These are phyloP conservation scores for Chytridiales sp. DNA, from an alignment of 371 early-diverging fungal genomes.

Conservation along the genomic window DNA sequence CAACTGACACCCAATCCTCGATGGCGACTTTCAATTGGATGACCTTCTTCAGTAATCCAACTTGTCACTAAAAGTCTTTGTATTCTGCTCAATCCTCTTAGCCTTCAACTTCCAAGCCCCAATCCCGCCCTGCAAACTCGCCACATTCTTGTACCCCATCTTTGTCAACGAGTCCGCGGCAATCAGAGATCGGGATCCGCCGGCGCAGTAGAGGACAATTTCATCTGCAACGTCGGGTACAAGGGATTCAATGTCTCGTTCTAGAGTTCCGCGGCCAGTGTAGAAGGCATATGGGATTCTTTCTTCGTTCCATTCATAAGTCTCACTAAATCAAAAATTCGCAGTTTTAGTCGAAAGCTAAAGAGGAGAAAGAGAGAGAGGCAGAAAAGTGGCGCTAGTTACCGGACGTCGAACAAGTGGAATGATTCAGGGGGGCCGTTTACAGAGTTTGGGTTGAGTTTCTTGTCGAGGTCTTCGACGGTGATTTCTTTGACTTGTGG, in stretches of 20 bases:
- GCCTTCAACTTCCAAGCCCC: slow-evolving; percentile 26
- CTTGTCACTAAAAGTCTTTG: slow-evolving; percentile 14
- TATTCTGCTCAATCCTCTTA: neutral
- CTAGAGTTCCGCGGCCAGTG: slow-evolving; percentile 48
- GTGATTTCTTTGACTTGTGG: slow-evolving; percentile 40
- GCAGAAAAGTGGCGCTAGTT: neutral
- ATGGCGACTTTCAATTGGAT: too few relatives aligned
- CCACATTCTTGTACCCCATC: slow-evolving; percentile 58
- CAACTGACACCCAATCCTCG: too few relatives aligned
- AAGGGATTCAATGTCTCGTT: slow-evolving; percentile 48
- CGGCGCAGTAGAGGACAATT: slow-evolving; percentile 62
- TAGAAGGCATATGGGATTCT: slow-evolving; percentile 48
- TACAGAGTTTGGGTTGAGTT: slow-evolving; percentile 28
- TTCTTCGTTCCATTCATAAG: slow-evolving; percentile 52
- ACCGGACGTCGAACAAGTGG: slow-evolving; percentile 53
- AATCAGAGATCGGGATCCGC: slow-evolving; percentile 53
- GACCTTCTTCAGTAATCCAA: neutral
- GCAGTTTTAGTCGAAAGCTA: neutral
- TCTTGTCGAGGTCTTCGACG: slow-evolving; percentile 27
- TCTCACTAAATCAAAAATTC: slow-evolving; percentile 33
- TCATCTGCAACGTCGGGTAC: slow-evolving; percentile 43
- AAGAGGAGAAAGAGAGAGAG: neutral
- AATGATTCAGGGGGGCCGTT: slow-evolving; percentile 38
- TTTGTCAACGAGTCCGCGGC: slow-evolving; percentile 56
- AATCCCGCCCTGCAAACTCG: slow-evolving; percentile 36